Evolutionary conservation across 768 basidiomycete species (phyloP).

Genomic region (Leccinum imitatum): DNA sequence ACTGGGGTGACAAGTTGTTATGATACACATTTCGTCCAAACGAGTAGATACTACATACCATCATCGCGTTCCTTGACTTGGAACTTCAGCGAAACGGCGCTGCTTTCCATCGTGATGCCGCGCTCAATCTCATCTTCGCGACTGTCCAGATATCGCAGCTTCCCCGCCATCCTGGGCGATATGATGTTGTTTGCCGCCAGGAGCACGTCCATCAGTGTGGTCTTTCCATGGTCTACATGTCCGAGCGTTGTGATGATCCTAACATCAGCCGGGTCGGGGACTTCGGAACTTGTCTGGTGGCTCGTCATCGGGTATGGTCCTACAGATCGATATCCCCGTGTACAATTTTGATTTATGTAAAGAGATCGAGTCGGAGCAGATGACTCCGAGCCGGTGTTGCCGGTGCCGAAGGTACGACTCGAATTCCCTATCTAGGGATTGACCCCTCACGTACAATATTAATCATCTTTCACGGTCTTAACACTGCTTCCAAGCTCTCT

Average conservation of each 20-base stretch:
- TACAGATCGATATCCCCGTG: not conserved
- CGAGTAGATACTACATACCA: constrained; percentile 45
- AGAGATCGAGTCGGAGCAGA: not conserved
- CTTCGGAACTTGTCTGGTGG: constrained; percentile 16
- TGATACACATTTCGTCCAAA: constrained; percentile 9
- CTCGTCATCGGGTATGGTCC: constrained; percentile 22
- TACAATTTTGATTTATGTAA: not conserved
- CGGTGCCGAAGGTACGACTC: not conserved
- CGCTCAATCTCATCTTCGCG: constrained; percentile 97
- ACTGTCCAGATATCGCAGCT: constrained; percentile 92
- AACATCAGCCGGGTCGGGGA: constrained; percentile 44
- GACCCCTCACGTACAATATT: not conserved
- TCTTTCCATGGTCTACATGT: constrained; percentile 96
- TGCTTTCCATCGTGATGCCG: constrained; percentile 99
- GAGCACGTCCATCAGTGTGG: constrained; percentile 91
- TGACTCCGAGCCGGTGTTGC: not conserved
- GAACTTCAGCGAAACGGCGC: constrained; percentile 88
- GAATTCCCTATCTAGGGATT: not conserved
- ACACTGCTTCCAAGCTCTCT: constrained; percentile 45
- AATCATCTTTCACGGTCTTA: constrained; percentile 7
- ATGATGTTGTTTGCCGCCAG: constrained; percentile 98
- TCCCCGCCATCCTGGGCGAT: constrained; percentile 90
- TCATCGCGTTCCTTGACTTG: constrained; percentile 68
- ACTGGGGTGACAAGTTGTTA: constrained; percentile 49
- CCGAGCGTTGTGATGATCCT: constrained; percentile 85